Percentiles rank a stretch among this genome's conserved stretches.
These are phyloP conservation scores for Bruguiera gymnorhiza DNA, from an alignment of 345 rosid genomes.

Conservation along the genomic window DNA sequence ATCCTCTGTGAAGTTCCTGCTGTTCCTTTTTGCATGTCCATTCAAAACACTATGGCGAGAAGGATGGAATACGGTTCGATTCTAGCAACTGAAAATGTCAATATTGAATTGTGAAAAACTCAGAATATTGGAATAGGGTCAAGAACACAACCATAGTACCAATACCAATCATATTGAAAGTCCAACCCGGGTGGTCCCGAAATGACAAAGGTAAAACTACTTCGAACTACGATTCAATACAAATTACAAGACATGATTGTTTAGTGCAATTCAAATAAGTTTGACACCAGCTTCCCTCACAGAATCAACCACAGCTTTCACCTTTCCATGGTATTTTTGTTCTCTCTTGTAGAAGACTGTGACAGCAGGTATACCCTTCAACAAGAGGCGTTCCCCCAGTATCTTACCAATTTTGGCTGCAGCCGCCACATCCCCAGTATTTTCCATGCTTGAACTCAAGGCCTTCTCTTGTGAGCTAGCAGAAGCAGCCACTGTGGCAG, in stretches of 20 bases:
- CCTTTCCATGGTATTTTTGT: slow-evolving; percentile 82
- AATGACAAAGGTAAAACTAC: neutral
- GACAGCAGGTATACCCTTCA: slow-evolving; percentile 69
- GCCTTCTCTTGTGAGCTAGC: slow-evolving; percentile 84
- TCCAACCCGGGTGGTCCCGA: neutral
- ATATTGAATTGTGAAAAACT: too few species aligned
- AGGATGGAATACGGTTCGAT: too few species aligned
- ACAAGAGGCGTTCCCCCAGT: slow-evolving; percentile 64
- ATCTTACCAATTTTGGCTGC: slow-evolving; percentile 83
- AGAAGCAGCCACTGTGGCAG: slow-evolving; percentile 68
- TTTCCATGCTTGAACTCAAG: slow-evolving; percentile 54
- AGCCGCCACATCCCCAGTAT: slow-evolving; percentile 76
- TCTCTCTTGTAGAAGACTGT: slow-evolving; percentile 50
- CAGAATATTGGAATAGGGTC: too few species aligned
- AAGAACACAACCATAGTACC: too few species aligned
- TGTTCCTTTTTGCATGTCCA: too few species aligned
- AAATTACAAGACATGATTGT: neutral
- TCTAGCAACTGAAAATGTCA: too few species aligned
- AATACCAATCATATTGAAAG: too few species aligned
- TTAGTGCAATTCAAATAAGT: slow-evolving; percentile 31
- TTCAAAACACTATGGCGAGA: too few species aligned
- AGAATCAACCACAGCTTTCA: slow-evolving; percentile 81
- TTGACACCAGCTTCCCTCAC: slow-evolving; percentile 65
- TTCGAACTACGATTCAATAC: neutral
- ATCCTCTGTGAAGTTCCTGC: too few species aligned